Base-by-base conservation (phyloP, 2,329 filamentous ascomycete genomes). In the Sporothrix brunneoviolacea region DNA sequence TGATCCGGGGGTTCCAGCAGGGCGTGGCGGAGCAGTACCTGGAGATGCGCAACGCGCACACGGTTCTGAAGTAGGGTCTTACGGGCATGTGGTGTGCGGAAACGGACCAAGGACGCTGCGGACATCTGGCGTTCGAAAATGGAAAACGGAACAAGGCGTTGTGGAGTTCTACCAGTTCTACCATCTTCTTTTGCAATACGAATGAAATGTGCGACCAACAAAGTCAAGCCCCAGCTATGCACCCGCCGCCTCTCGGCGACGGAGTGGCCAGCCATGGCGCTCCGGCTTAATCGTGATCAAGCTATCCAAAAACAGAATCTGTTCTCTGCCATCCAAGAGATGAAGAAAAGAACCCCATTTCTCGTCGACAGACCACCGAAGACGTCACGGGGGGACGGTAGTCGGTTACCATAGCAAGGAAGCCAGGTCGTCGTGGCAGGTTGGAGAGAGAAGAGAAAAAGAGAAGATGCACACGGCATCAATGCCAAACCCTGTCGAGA, bases 241-340 rank as follows among this genome's bases (percentile, higher is more conserved):
- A 86, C 82, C 82, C 74, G 70, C 67, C 67, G 75, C 80, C 86
- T 94, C 72, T 95, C 87, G 74, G 80, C 71, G 71, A 74, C 75
- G 76, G 82, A 78, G 82, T 83, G 88, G 79, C 84, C 16, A 91
- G 82, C 83, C 84, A 53, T 57, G 83, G 80, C 81, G 88, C 90
- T 95, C 91, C 91, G 90, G 91, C 91, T 96, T 95, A 95, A 93
- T 95, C 85, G 88, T 84, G 87, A 88, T 88, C 86, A 62, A 10
- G 28, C 15, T n/a, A 36, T 48, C 16, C 33, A 24, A 39, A 30
- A 40, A 45, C 19, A 58, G 36, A 7, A 21, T 68, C 79, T 80
- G 67, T 69, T 95, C 79, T 95, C 75, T 85, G 90, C 89, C 88
- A 54, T 46, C 45, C 53, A 54, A 55, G 36, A n/a, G 35, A 40